Evolutionary conservation across 208 protist species (phyloP).

Genomic region (Crithidia mellificae): DNA sequence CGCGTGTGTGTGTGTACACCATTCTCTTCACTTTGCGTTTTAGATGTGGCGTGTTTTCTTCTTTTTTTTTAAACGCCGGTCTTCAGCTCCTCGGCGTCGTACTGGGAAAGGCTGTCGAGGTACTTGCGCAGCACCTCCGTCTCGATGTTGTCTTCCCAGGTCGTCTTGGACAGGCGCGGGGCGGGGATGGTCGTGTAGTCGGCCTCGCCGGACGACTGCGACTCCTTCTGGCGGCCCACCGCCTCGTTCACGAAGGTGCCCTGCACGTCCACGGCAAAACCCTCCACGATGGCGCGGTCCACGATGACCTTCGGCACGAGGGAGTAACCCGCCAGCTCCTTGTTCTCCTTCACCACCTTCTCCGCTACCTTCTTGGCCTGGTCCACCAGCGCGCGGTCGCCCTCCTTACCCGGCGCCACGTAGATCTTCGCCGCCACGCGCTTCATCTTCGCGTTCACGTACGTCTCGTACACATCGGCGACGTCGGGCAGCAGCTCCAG

Average conservation of each 20-base stretch:
- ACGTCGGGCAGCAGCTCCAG: slow-evolving; percentile 84
- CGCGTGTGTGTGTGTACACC: not conserved
- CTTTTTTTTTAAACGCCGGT: slow-evolving; percentile 72
- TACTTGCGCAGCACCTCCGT: slow-evolving; percentile 86
- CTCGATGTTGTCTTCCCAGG: slow-evolving; percentile 88
- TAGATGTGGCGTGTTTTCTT: no score
- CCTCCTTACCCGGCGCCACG: slow-evolving; percentile 71
- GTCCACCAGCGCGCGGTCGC: slow-evolving; percentile 42
- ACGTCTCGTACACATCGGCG: slow-evolving; percentile 83
- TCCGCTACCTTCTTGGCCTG: slow-evolving; percentile 78
- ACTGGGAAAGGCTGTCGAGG: slow-evolving; percentile 80
- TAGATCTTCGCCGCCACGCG: slow-evolving; percentile 80
- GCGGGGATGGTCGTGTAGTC: slow-evolving; percentile 87
- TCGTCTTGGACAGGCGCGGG: slow-evolving; percentile 54
- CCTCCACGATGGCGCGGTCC: slow-evolving; percentile 81
- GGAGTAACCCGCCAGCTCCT: slow-evolving; percentile 66
- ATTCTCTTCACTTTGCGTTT: no score
- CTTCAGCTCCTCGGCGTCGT: slow-evolving; percentile 88
- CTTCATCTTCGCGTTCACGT: slow-evolving; percentile 89
- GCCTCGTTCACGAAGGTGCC: slow-evolving; percentile 82
- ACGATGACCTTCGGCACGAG: slow-evolving; percentile 79
- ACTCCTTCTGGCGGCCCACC: slow-evolving; percentile 51
- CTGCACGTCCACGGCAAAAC: slow-evolving; percentile 87
- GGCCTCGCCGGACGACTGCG: slow-evolving; percentile 45
- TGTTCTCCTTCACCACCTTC: slow-evolving; percentile 62